These are phyloP conservation scores for Colletotrichum truncatum DNA, from an alignment of 2,329 filamentous ascomycete species.

Conservation along the genomic window DNA sequence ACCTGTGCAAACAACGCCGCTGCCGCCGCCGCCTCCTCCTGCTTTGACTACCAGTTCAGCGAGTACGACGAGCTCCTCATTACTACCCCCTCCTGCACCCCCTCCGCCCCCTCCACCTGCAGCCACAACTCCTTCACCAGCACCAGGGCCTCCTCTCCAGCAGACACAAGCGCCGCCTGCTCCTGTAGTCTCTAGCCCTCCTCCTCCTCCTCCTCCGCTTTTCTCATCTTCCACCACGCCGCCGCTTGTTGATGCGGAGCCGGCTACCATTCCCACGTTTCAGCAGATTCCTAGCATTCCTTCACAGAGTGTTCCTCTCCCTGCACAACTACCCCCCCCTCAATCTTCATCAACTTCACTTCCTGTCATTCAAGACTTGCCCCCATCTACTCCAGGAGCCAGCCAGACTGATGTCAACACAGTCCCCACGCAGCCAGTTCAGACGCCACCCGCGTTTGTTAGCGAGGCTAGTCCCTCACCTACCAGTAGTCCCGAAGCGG, in stretches of 20 bases:
- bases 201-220: conserved; percentile 22
- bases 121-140: conserved; percentile 21
- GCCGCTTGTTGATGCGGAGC: conserved; percentile 19
- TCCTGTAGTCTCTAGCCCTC: conserved; percentile 26
- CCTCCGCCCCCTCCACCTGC: conserved; percentile 22
- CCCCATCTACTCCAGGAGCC: conserved; percentile 37
- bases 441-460: conserved; percentile 18
- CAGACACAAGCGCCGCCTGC: conserved; percentile 19
- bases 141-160: neutral
- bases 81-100: conserved; percentile 30
- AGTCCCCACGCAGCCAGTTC: conserved; percentile 29
- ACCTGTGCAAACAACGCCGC: neutral
- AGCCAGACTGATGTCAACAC: conserved; percentile 48
- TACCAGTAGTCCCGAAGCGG: neutral
- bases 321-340: conserved; percentile 3
- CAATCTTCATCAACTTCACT: neutral
- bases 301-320: conserved; percentile 4
- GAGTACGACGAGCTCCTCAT: conserved; percentile 47
- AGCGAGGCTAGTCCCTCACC: conserved; percentile 13
- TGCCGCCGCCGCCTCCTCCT: conserved; percentile 6
- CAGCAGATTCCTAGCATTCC: conserved; percentile 21
- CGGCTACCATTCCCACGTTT: conserved; percentile 25
- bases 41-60: conserved; percentile 37
- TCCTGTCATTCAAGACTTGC: conserved; percentile 11
- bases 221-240: conserved; percentile 2